phyloP scores from a whole-genome alignment of 2,329 filamentous ascomycete species.

The Aspergillus clavatus region DNA sequence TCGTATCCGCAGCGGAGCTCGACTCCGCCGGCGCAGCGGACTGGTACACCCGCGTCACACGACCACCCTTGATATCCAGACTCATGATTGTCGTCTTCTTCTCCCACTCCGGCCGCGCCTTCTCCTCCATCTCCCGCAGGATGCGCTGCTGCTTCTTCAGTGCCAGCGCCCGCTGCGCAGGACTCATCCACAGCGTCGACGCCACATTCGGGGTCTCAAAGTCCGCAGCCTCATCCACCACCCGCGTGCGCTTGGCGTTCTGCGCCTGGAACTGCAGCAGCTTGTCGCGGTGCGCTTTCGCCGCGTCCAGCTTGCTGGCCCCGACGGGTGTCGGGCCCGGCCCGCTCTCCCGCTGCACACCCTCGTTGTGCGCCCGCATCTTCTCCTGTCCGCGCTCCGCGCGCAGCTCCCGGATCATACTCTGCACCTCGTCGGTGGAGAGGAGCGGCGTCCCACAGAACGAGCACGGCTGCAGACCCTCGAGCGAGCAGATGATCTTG shows the following conservation, averaged over 20 bases:
- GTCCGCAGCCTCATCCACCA: conserved; percentile 79
- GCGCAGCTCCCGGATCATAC: conserved; percentile 76
- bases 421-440: conserved; percentile 67
- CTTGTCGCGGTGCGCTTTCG: conserved; percentile 73
- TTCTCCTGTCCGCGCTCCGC: conserved; percentile 83
- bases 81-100: conserved; percentile 79
- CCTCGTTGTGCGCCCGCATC: conserved; percentile 71
- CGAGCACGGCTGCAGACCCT: conserved; percentile 90
- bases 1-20: conserved; percentile 12
- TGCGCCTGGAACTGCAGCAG: conserved; percentile 78
- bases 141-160: conserved; percentile 81
- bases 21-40: conserved; percentile 30
- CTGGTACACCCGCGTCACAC: conserved; percentile 57
- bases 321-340: conserved; percentile 23
- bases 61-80: conserved; percentile 74
- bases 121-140: conserved; percentile 81
- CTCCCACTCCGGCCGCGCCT: conserved; percentile 78
- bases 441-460: conserved; percentile 77
- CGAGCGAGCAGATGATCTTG: conserved; percentile 91
- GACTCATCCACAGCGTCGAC: conserved; percentile 75
- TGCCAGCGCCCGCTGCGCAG: conserved; percentile 75
- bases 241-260: conserved; percentile 76
- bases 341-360: conserved; percentile 34
- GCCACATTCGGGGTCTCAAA: conserved; percentile 59
- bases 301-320: conserved; percentile 59